Evolutionary conservation across 805 yeast species (phyloP).

Genomic region (Saccharomycopsis fibuligera): DNA sequence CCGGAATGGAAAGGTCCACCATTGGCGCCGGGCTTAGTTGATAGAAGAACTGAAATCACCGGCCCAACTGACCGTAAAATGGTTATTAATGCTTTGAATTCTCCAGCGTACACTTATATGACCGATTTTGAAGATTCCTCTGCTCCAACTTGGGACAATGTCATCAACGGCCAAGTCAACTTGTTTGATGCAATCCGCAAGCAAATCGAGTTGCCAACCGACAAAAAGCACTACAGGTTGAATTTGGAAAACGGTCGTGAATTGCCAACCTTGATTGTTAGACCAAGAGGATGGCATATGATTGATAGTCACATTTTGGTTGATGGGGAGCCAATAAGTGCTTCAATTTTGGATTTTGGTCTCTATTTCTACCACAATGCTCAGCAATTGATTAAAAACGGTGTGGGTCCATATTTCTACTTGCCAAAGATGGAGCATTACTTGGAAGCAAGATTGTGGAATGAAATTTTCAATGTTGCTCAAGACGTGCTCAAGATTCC

Average conservation of each 20-base stretch:
- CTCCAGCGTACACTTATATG: slow-evolving; percentile 77
- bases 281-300: slow-evolving; percentile 90
- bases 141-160: slow-evolving; percentile 77
- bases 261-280: slow-evolving; percentile 70
- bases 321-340: slow-evolving; percentile 72
- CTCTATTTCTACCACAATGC: slow-evolving; percentile 75
- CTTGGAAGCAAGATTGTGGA: slow-evolving; percentile 78
- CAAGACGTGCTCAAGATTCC: slow-evolving; percentile 65
- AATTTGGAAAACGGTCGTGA: slow-evolving; percentile 40
- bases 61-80: slow-evolving; percentile 83
- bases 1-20: slow-evolving; percentile 72
- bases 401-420: slow-evolving; percentile 77
- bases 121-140: slow-evolving; percentile 82
- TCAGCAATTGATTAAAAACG: slow-evolving; percentile 48
- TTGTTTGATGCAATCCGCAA: slow-evolving; percentile 70
- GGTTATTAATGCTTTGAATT: slow-evolving; percentile 77
- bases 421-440: slow-evolving; percentile 85
- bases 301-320: slow-evolving; percentile 63
- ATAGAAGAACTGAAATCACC: slow-evolving; percentile 75
- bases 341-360: slow-evolving; percentile 75
- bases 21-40: slow-evolving; percentile 64
- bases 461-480: slow-evolving; percentile 68
- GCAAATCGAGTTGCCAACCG: slow-evolving; percentile 47
- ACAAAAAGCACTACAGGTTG: slow-evolving; percentile 40
- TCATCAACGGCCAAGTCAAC: slow-evolving; percentile 77